Conservation (phyloP, 2,329 filamentous ascomycete species). For the Curvularia lunata region DNA sequence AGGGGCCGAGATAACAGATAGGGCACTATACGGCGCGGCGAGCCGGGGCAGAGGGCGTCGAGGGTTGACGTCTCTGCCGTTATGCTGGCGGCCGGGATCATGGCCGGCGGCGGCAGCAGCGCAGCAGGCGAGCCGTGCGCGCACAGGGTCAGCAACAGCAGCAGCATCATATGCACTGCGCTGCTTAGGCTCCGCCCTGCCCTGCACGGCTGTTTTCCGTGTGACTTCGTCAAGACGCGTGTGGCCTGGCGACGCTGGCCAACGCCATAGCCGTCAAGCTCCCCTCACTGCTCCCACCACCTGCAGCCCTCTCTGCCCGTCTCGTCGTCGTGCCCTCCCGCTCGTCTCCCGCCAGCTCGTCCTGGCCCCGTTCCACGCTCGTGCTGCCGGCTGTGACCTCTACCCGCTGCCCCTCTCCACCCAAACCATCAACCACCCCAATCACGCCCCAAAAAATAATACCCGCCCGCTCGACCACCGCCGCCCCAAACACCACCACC, state of each 20-base stretch:
- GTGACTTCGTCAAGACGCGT: constrained; percentile 22
- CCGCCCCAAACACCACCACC: not conserved
- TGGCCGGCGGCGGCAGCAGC: constrained; percentile 18
- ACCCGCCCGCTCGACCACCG: constrained; percentile 5
- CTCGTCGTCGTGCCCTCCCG: not conserved
- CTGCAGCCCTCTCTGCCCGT: not conserved
- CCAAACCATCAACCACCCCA: constrained; percentile 8
- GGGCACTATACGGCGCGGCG: too few relatives aligned
- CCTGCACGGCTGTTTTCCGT: constrained; percentile 20
- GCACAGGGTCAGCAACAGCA: constrained; percentile 5
- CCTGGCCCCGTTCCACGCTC: constrained; percentile 3
- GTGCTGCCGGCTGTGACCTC: constrained; percentile 19
- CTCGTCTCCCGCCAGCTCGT: not conserved
- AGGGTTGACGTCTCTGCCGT: constrained; percentile 2
- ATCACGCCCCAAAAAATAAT: constrained; percentile 20
- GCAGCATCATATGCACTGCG: constrained; percentile 9
- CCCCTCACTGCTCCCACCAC: constrained; percentile 3
- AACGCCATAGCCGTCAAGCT: constrained; percentile 15
- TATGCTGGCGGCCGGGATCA: constrained; percentile 5
- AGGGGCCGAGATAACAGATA: too few relatives aligned
- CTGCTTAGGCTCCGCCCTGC: constrained; percentile 5
- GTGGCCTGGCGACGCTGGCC: constrained; percentile 20
- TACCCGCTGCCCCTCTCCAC: constrained; percentile 22
- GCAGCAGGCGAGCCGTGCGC: constrained; percentile 6
- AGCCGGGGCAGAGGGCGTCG: too few relatives aligned